Percentiles rank a stretch among this genome's conserved stretches.
phyloP scores from a whole-genome alignment of 2,329 filamentous ascomycete species.

The Huntiella savannae region DNA sequence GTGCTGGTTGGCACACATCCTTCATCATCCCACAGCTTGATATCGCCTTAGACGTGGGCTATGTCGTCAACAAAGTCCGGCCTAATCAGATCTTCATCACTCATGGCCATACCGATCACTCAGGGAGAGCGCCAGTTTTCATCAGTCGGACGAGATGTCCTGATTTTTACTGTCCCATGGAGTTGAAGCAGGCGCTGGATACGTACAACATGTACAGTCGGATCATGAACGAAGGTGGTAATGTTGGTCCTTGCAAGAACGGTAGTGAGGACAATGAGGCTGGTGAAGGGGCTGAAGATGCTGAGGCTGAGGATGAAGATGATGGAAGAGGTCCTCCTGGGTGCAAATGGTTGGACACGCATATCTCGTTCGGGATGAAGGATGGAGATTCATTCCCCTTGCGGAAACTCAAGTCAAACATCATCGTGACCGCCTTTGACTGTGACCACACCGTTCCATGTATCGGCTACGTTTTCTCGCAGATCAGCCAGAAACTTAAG shows the following conservation, averaged over 20 bases:
- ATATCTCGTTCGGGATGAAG: constrained; percentile 21
- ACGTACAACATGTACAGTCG: constrained; percentile 23
- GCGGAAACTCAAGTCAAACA: constrained; percentile 17
- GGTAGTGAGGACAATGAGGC: neutral
- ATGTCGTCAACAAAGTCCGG: constrained; percentile 25
- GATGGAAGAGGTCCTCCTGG: constrained; percentile 10
- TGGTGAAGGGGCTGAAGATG: neutral
- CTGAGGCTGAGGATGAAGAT: constrained; percentile 11
- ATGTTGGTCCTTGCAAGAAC: constrained; percentile 14
- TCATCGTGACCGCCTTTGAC: constrained; percentile 24
- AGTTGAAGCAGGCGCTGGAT: constrained; percentile 22
- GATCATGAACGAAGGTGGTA: constrained; percentile 24
- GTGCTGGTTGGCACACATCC: constrained; percentile 32
- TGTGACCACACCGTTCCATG: constrained; percentile 30
- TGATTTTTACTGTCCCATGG: constrained; percentile 25
- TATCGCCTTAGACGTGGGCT: constrained; percentile 29
- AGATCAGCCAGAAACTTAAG: constrained; percentile 21
- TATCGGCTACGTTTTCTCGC: constrained; percentile 27
- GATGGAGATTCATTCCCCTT: constrained; percentile 21
- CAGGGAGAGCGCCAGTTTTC: constrained; percentile 24
- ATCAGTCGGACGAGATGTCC: constrained; percentile 26
- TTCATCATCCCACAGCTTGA: constrained; percentile 31
- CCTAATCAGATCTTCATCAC: constrained; percentile 32
- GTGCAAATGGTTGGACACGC: constrained; percentile 19
- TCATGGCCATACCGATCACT: constrained; percentile 30